Base-by-base conservation (phyloP, 1,139 yeast genomes). In the Candida sanyaensis region DNA sequence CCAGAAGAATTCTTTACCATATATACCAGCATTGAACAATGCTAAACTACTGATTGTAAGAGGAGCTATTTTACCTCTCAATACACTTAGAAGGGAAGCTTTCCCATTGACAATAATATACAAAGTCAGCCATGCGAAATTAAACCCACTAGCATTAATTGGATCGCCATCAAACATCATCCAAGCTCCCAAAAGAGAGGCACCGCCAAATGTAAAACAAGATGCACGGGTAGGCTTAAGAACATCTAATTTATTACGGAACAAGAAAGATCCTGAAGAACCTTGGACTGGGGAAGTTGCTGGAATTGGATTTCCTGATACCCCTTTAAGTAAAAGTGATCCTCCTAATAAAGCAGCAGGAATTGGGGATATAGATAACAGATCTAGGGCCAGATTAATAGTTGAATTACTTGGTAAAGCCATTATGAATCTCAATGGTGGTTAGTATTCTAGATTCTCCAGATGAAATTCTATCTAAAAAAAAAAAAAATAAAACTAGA, bases 121-220 rank as follows among this genome's bases (percentile, higher is more conserved):
- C 47, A 92, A 69, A 4, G 88, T 64, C 12, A 91, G 82, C 98
- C 98, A 93, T 4, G 96, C 96, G 59, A 88, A 79, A 6, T 83
- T 76, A 66, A 93, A 89, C 0, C 97, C 98, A 1, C 96, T 81
- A 6, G 97, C 98, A 66, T 89, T 86, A 45, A 81, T 78, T 34
- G 83, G 70, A 60, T 91, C 97, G 13, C 91, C 88, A 61, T 92
- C 98, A 55, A 74, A 74, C 48, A 87, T 80, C 74, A 92, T 86
- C 74, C 81, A 88, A 12, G 92, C 89, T 26, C 97, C 97, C 13
- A 88, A 68, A 1, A 86, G 88, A 55, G 83, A 75, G 30, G 92
- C 86, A 1, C 81, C 71, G 5, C 96, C 92, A 63, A 89, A 90
- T 7, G 68, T 57, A 40, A 64, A 66, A 52, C 79, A 73, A 7